A percentile compares a stretch with the other conserved stretches of the same genome.
phyloP scores from a whole-genome alignment of 75 land plant genomes.

The Picea sitchensis region DNA sequence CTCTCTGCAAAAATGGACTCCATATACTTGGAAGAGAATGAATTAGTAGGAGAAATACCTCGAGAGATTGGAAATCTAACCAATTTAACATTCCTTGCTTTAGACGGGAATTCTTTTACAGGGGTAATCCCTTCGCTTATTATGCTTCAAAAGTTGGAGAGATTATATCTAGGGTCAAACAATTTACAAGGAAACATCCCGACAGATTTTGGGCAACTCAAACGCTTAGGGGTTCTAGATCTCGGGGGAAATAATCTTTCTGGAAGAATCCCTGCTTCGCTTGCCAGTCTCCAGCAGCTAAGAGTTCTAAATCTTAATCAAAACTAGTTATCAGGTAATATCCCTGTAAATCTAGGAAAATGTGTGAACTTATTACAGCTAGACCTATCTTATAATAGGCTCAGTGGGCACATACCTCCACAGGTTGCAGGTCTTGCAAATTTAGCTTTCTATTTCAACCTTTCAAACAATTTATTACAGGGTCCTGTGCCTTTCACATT shows the following conservation, averaged over 20 bases:
- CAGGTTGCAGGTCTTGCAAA: background rate
- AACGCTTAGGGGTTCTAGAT: background rate
- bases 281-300: background rate
- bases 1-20: background rate
- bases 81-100: background rate
- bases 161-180: background rate
- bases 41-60: background rate
- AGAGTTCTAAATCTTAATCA: background rate
- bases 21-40: background rate
- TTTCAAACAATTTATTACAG: background rate
- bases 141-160: background rate
- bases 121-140: background rate
- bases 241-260: background rate
- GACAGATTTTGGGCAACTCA: background rate
- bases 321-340: background rate
- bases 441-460: conserved; percentile 3
- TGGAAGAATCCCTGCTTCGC: background rate
- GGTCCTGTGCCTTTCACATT: background rate
- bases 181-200: background rate
- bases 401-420: background rate
- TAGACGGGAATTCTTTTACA: background rate
- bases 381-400: background rate
- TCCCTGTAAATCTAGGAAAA: background rate
- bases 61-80: background rate
- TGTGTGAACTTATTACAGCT: background rate